phyloP scores from a whole-genome alignment of 2,329 filamentous ascomycete species.

The Pseudogymnoascus sp. region DNA sequence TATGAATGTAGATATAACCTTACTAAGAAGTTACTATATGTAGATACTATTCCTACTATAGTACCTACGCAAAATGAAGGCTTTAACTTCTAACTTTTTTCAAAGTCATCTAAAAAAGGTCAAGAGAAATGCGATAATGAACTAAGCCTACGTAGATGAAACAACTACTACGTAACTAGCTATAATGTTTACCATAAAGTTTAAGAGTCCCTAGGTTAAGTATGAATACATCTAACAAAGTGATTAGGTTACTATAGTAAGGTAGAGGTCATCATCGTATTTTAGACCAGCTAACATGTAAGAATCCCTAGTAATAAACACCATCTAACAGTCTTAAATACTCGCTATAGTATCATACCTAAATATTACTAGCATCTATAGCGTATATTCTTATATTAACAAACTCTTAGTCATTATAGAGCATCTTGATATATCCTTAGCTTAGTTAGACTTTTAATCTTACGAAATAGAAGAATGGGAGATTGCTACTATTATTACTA shows the following conservation, averaged over 20 bases:
- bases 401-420: background rate
- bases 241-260: background rate
- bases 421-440: slow-evolving; percentile 7
- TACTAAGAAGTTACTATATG: background rate
- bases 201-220: background rate
- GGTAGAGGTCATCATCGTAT: background rate
- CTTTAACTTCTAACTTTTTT: background rate
- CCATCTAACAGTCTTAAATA: background rate
- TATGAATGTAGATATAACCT: background rate
- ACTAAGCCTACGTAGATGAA: background rate
- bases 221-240: background rate
- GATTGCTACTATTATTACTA: background rate
- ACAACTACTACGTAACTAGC: background rate
- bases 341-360: background rate
- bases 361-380: slow-evolving; percentile 1
- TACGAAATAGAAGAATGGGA: slow-evolving; percentile 7
- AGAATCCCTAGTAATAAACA: background rate
- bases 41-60: background rate
- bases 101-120: background rate
- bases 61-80: background rate
- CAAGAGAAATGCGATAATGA: background rate
- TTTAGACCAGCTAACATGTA: slow-evolving; percentile 4
- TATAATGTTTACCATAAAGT: background rate
- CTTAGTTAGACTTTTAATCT: slow-evolving; percentile 2
- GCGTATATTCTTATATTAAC: slow-evolving; percentile 3